Base-by-base conservation (phyloP, 495 filamentous ascomycete genomes). In the Lasiosphaeria hispida region DNA sequence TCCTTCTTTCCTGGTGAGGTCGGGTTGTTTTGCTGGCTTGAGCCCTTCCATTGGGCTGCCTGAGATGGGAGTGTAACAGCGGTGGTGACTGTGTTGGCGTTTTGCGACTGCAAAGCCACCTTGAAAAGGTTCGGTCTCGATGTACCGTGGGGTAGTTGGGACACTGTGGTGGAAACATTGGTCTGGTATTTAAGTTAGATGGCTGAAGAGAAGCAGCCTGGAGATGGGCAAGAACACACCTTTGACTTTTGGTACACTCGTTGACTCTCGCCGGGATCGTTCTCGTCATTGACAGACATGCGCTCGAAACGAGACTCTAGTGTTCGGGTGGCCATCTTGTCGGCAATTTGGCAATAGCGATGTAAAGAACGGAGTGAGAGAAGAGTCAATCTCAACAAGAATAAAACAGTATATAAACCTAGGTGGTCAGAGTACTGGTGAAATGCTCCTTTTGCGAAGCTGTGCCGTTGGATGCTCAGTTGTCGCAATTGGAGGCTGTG, bases 231-330 rank as follows among this genome's bases (percentile, higher is more conserved):
- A n/a, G 3, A 48, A 55, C 54, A 35, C 73, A 91, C 89, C 84
- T 92, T 93, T 23, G 82, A 72, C 71, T 91, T 93, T 42, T 79
- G 75, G 62, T 85, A 84, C 33, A 67, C 43, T 11, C 77, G 74
- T 35, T 67, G 73, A 43, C 70, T 76, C 59, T 80, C 75, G 37
- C 72, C 69, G 41, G 72, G 73, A 7, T 89, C 87, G 62, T 89
- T 90, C 65, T 93, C 91, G 65, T 92, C 90, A 61, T 86, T 88
- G 37, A 96, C 86, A 14, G 89, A 85, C 69, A 94, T 75, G 62
- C 83, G 85, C 82, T 92, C 90, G 66, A 96, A 87, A 49, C 88
- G 87, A 75, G 88, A 76, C 68, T 96, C 91, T 11, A 96, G 67
- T 34, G 71, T 72, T 58, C 79, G 72, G 39, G 74, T 65, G 35